Base-by-base conservation (phyloP, 2,329 filamentous ascomycete species). In the Alternaria longipes region DNA sequence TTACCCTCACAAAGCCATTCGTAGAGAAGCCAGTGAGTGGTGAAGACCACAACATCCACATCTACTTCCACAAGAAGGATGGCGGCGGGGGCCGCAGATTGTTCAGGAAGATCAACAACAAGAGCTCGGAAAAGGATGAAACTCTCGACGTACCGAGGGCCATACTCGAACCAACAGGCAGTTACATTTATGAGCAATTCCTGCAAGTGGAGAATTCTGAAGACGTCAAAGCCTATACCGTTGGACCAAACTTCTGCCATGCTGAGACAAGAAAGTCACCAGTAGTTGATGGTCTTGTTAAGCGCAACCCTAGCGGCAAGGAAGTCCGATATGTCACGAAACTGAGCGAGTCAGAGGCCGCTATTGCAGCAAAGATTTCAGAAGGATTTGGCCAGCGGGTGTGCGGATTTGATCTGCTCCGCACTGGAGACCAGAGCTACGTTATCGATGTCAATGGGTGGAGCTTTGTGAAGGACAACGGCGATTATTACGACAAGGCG, bases 381-480 rank as follows among this genome's bases (percentile, higher is more conserved):
- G 90, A 89, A 45, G 91, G 93, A 0, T 99, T 99, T 78, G 95
- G 94, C 0, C 95, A 99, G 78, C 86, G 93, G 56, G 94, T 99
- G 3, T 99, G 95, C 75, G 95, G 95, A 0, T 99, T 99, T 73
- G 95, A 99, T 77, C 85, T 99, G 62, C 84, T 99, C 58, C 90
- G 96, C 28, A 93, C 94, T 12, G 90, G 89, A 51, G 92, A 93
- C 16, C 92, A 92, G 78, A 98, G 94, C 77, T 99, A 93, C 80
- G 95, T 99, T 50, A 99, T 99, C 68, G 95, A 99, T 73, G 95
- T 99, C 70, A 99, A 99, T 78, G 95, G 95, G 12, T 99, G 96
- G 96, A 98, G 94, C 75, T 99, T 99, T 73, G 95, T 99, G 78
- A 99, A 99, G 78, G 96, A 99, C 78, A 99, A 99, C 72, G 94